Conservation (phyloP, 2,329 filamentous ascomycete species). For the Chaetomiaceae sp. region DNA sequence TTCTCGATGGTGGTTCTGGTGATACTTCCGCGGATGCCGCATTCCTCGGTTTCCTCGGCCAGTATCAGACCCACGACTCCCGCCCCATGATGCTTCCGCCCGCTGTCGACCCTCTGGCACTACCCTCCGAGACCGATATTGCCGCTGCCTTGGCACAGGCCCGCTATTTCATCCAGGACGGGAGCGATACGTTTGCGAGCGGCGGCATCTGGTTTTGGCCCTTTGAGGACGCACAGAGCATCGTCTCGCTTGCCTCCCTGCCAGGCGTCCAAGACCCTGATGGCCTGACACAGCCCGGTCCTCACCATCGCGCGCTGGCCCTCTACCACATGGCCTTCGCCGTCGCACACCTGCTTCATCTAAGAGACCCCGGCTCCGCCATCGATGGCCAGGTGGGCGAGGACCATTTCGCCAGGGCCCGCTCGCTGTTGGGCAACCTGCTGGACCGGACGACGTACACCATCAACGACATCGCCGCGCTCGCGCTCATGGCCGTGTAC, state of each 20-base stretch:
- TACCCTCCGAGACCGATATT: slow-evolving; percentile 37
- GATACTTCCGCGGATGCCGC: slow-evolving; percentile 14
- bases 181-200: slow-evolving; percentile 36
- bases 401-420: slow-evolving; percentile 41
- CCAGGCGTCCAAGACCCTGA: slow-evolving; percentile 1
- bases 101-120: slow-evolving; percentile 36
- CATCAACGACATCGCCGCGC: slow-evolving; percentile 40
- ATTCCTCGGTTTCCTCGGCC: slow-evolving; percentile 40
- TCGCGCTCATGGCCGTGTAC: slow-evolving; percentile 46
- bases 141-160: slow-evolving; percentile 37
- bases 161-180: slow-evolving; percentile 43
- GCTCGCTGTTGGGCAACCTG: slow-evolving; percentile 41
- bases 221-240: slow-evolving; percentile 23
- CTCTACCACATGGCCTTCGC: slow-evolving; percentile 45
- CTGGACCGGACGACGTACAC: slow-evolving; percentile 40
- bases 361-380: slow-evolving; percentile 29
- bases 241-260: slow-evolving; percentile 6
- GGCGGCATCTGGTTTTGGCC: slow-evolving; percentile 49
- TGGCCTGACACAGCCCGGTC: not conserved
- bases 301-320: slow-evolving; percentile 36
- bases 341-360: slow-evolving; percentile 32
- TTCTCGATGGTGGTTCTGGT: not conserved
- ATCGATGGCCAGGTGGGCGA: slow-evolving; percentile 37
- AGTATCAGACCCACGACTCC: slow-evolving; percentile 45
- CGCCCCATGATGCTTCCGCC: slow-evolving; percentile 34